These are phyloP conservation scores for Echinosophora koreensis DNA, from an alignment of 306 rosid species.

Conservation along the genomic window DNA sequence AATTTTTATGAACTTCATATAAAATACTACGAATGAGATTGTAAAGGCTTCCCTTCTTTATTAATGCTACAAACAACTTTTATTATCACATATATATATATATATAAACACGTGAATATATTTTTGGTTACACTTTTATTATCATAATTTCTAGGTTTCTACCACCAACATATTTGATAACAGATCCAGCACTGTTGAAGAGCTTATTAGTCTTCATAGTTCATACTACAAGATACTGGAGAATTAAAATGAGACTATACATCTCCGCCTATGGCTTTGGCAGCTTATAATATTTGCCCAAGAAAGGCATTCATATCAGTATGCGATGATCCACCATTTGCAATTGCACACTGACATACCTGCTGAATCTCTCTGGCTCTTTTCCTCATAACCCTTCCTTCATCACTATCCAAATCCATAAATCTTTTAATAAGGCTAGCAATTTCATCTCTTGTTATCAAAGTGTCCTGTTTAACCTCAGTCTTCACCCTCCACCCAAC, in stretches of 20 bases:
- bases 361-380: constrained; percentile 47
- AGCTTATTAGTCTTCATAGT: too few relatives aligned
- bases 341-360: constrained; percentile 46
- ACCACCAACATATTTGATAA: not conserved
- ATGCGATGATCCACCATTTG: constrained; percentile 56
- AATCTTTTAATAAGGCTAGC: constrained; percentile 47
- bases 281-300: constrained; percentile 1
- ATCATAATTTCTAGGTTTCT: too few relatives aligned
- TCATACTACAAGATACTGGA: not conserved
- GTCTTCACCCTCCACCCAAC: constrained; percentile 63
- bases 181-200: not conserved
- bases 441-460: constrained; percentile 58
- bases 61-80: too few relatives aligned
- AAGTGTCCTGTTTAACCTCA: constrained; percentile 15
- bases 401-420: constrained; percentile 56
- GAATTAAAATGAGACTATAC: not conserved
- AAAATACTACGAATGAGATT: too few relatives aligned
- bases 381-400: constrained; percentile 50
- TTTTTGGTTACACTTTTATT: too few relatives aligned
- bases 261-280: not conserved
- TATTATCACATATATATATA: too few relatives aligned
- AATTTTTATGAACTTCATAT: too few relatives aligned
- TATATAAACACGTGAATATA: too few relatives aligned
- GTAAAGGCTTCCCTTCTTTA: too few relatives aligned
- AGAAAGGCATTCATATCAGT: constrained; percentile 48